Evolutionary conservation across 441 rosid species (phyloP).

Genomic region (Eutrema salsugineum): DNA sequence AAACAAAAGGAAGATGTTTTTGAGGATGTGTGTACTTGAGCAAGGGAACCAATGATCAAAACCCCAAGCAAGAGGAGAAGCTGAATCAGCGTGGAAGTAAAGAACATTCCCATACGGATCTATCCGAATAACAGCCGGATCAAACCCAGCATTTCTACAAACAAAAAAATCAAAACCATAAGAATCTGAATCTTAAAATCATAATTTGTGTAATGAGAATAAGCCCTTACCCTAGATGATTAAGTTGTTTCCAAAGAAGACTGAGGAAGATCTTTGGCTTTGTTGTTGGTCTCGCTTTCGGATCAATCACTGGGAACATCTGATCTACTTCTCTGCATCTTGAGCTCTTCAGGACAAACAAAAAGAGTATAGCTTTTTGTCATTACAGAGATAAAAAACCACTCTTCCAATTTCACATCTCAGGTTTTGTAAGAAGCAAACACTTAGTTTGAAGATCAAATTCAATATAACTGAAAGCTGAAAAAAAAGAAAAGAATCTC

Average conservation of each 20-base stretch:
- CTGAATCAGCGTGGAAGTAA: conserved; percentile 83
- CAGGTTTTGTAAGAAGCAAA: not conserved
- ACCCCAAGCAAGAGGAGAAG: conserved; percentile 96
- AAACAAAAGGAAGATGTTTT: not conserved
- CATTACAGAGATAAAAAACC: not conserved
- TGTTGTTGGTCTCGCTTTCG: conserved; percentile 61
- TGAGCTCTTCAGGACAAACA: conserved; percentile 34
- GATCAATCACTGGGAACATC: conserved; percentile 68
- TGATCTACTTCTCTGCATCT: conserved; percentile 51
- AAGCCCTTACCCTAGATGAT: conserved; percentile 65
- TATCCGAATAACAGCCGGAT: conserved; percentile 80
- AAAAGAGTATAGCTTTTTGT: not conserved
- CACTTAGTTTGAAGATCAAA: too few species aligned
- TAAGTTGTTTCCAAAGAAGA: conserved; percentile 86
- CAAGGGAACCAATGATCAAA: conserved; percentile 98
- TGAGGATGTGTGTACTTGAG: conserved; percentile 47
- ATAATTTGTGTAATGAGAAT: not conserved
- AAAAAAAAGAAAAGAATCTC: not conserved
- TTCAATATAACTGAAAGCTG: not conserved
- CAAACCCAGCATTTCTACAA: conserved; percentile 92
- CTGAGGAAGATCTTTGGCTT: conserved; percentile 66
- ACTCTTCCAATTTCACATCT: not conserved
- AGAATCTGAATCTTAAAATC: not conserved
- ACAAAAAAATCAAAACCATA: not conserved
- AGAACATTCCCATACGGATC: conserved; percentile 89